Conservation (phyloP, 495 filamentous ascomycete genomes). For the Ramalina peruviana region DNA sequence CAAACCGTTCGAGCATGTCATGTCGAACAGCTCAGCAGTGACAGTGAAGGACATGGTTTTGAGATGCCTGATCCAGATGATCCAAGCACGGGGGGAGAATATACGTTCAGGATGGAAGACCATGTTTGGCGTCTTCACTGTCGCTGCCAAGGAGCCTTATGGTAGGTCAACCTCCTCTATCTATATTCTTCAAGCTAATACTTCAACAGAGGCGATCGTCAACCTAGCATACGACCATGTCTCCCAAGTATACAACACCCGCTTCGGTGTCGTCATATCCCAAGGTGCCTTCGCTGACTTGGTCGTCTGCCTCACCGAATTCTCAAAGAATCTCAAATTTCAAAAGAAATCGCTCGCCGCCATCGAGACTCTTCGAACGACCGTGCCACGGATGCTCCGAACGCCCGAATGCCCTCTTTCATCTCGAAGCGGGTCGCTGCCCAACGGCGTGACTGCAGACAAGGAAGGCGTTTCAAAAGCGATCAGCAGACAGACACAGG, state of each 20-base stretch:
- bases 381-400: conserved; percentile 83
- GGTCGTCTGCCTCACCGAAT: conserved; percentile 90
- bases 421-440: conserved; percentile 28
- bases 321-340: conserved; percentile 94
- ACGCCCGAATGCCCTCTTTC: conserved; percentile 93
- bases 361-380: conserved; percentile 85
- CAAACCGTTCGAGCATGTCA: conserved; percentile 95
- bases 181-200: conserved; percentile 14
- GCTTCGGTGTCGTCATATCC: conserved; percentile 88
- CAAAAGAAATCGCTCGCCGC: conserved; percentile 96
- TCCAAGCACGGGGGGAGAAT: conserved; percentile 88
- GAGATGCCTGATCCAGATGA: conserved; percentile 96
- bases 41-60: conserved; percentile 96
- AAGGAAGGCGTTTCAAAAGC: conserved; percentile 33
- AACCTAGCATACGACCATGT: conserved; percentile 95
- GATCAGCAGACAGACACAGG: conserved; percentile 50
- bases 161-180: conserved; percentile 22
- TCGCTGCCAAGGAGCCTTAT: conserved; percentile 83
- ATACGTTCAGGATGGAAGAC: conserved; percentile 97
- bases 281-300: conserved; percentile 96
- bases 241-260: conserved; percentile 92
- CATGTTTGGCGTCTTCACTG: conserved; percentile 98
- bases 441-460: conserved; percentile 27
- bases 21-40: conserved; percentile 77
- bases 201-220: conserved; percentile 65